phyloP scores from a whole-genome alignment of 169 alveolate genomes.

The Toxoplasma gondii region DNA sequence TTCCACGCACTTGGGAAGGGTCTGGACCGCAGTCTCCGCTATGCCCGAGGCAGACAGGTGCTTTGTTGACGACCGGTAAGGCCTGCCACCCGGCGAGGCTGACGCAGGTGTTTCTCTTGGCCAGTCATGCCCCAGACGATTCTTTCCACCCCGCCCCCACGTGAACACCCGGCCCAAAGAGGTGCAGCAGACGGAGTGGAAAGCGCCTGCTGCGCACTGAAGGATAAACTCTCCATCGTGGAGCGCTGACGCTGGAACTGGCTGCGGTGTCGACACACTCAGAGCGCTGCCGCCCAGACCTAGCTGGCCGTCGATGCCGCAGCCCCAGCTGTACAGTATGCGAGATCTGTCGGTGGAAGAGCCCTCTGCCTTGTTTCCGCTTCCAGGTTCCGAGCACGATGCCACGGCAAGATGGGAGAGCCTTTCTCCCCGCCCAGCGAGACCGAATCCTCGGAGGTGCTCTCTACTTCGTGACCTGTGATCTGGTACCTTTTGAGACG shows the following conservation, averaged over 20 bases:
- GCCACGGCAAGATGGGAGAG: not conserved
- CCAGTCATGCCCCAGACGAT: constrained; percentile 38
- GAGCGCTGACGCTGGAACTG: constrained; percentile 34
- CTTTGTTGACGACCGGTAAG: not conserved
- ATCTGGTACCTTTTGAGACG: too few relatives aligned
- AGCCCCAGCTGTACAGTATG: constrained; percentile 65
- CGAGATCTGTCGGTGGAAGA: constrained; percentile 5
- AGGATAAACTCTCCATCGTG: constrained; percentile 27
- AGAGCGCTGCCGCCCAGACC: constrained; percentile 59
- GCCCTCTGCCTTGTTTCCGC: not conserved
- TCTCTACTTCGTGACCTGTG: too few relatives aligned
- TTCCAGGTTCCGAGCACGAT: not conserved
- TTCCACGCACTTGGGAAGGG: constrained; percentile 26
- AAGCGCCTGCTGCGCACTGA: constrained; percentile 47
- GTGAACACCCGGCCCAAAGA: constrained; percentile 58
- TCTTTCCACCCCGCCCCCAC: constrained; percentile 61
- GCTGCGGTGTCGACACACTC: constrained; percentile 28
- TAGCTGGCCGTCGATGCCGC: constrained; percentile 68
- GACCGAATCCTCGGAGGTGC: too few relatives aligned
- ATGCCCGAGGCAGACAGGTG: not conserved
- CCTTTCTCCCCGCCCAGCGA: too few relatives aligned
- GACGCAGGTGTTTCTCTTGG: not conserved
- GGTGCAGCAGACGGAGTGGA: constrained; percentile 57
- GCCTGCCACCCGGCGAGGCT: not conserved
- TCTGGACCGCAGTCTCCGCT: not conserved